Evolutionary conservation across 306 rosid species (phyloP).

Genomic region (Oemleria cerasiformis): DNA sequence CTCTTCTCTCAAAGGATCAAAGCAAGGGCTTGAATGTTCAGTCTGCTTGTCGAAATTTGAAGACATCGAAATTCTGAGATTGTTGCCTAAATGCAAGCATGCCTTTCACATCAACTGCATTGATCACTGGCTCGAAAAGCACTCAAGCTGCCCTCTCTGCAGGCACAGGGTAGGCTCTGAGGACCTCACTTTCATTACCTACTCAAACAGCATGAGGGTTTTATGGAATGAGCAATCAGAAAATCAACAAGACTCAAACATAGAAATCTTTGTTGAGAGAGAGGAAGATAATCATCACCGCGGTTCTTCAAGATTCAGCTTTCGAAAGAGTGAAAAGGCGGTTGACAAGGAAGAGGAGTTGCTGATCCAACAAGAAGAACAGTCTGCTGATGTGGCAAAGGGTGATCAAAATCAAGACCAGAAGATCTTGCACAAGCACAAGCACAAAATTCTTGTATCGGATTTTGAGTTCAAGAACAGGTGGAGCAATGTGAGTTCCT

Average conservation of each 20-base stretch:
- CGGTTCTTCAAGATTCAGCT: conserved; percentile 79
- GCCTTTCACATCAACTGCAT: conserved; percentile 88
- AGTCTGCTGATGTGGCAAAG: background rate
- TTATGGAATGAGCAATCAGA: conserved; percentile 40
- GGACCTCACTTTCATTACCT: conserved; percentile 48
- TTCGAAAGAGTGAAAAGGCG: conserved; percentile 45
- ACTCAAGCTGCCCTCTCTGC: conserved; percentile 94
- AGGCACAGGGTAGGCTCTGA: conserved; percentile 62
- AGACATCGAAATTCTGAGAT: conserved; percentile 71
- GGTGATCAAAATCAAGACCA: conserved; percentile 5
- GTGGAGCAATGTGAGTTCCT: conserved; percentile 88
- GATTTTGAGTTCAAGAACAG: conserved; percentile 74
- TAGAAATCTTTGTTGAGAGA: conserved; percentile 83
- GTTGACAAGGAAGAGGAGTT: conserved; percentile 40
- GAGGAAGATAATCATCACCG: conserved; percentile 42
- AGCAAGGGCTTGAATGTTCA: conserved; percentile 85
- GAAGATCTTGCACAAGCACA: conserved; percentile 57
- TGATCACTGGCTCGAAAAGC: conserved; percentile 90
- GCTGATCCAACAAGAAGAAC: conserved; percentile 35
- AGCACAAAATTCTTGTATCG: conserved; percentile 63
- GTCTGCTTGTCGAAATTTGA: conserved; percentile 84
- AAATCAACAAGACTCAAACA: conserved; percentile 51
- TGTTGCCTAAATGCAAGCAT: conserved; percentile 86
- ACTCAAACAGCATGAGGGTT: conserved; percentile 65
- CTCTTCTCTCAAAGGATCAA: conserved; percentile 81